Conservation (phyloP, 2,329 filamentous ascomycete genomes). For the Dothidotthia symphoricarpi region DNA sequence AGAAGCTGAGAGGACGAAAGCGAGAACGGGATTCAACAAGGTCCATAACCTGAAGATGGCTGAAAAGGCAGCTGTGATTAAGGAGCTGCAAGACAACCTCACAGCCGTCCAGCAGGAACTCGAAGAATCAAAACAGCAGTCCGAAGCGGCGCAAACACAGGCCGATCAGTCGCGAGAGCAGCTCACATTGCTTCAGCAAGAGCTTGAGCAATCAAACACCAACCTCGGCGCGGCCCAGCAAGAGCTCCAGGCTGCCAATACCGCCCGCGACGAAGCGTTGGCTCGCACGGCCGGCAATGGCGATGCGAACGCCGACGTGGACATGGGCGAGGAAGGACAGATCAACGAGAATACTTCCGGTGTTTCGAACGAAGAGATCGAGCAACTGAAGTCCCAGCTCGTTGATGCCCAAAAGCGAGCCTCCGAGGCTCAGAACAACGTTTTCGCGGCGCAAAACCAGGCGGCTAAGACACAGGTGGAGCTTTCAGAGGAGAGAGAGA, state of each 20-base stretch:
- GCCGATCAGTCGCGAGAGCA: slow-evolving; percentile 48
- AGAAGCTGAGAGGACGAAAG: slow-evolving; percentile 54
- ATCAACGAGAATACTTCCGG: slow-evolving; percentile 36
- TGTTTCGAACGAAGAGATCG: slow-evolving; percentile 32
- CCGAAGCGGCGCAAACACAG: slow-evolving; percentile 17
- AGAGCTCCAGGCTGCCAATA: slow-evolving; percentile 59
- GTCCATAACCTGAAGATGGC: slow-evolving; percentile 31
- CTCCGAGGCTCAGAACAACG: slow-evolving; percentile 36
- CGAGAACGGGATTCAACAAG: slow-evolving; percentile 60
- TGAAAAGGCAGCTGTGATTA: slow-evolving; percentile 48
- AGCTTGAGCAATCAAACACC: slow-evolving; percentile 20
- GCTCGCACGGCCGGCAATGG: slow-evolving; percentile 47
- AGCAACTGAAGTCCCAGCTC: slow-evolving; percentile 38
- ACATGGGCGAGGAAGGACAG: slow-evolving; percentile 50
- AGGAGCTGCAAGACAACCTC: slow-evolving; percentile 48
- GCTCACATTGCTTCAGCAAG: slow-evolving; percentile 57
- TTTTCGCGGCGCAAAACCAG: slow-evolving; percentile 40
- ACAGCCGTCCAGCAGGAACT: slow-evolving; percentile 54
- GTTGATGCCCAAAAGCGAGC: slow-evolving; percentile 32
- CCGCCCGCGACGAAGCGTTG: slow-evolving; percentile 64
- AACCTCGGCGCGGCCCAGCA: slow-evolving; percentile 25
- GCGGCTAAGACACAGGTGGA: slow-evolving; percentile 39
- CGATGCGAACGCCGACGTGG: slow-evolving; percentile 33
- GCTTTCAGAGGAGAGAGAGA: slow-evolving; percentile 57
- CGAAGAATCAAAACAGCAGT: slow-evolving; percentile 51